These are phyloP conservation scores for Euphorbia tirucalli DNA, from an alignment of 345 rosid genomes.

Conservation along the genomic window DNA sequence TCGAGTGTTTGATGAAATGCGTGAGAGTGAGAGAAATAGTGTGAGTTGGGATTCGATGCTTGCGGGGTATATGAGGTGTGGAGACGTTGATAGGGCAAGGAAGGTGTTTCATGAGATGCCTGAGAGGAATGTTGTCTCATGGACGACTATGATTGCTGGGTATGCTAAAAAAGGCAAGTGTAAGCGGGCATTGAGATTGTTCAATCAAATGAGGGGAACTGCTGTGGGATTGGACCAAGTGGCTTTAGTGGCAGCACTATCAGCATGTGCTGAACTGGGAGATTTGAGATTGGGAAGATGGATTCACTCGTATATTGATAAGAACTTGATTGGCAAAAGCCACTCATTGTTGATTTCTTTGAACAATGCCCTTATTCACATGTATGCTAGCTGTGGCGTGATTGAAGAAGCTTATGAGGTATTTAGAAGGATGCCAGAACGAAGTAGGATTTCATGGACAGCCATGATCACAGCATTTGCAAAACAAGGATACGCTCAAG, in stretches of 20 bases:
- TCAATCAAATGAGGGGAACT: conserved; percentile 37
- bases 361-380: conserved; percentile 43
- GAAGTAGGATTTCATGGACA: conserved; percentile 42
- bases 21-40: conserved; percentile 30
- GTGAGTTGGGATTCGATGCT: conserved; percentile 45
- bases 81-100: conserved; percentile 29
- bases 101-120: conserved; percentile 37
- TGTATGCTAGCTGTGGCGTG: conserved; percentile 51
- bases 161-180: conserved; percentile 32
- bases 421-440: conserved; percentile 32
- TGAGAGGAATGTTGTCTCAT: conserved; percentile 39
- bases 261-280: conserved; percentile 43
- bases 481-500: conserved; percentile 39
- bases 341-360: conserved; percentile 28
- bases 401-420: conserved; percentile 37
- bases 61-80: conserved; percentile 30
- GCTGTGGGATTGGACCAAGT: conserved; percentile 34
- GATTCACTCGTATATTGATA: conserved; percentile 33
- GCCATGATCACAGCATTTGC: conserved; percentile 41
- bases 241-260: conserved; percentile 35
- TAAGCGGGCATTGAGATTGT: conserved; percentile 37
- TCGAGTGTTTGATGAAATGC: conserved; percentile 40
- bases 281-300: conserved; percentile 38
- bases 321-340: conserved; percentile 11
- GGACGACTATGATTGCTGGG: conserved; percentile 43